Percentiles rank a stretch among this genome's conserved stretches.
These are phyloP conservation scores for Taphrina communis DNA, from an alignment of 1,139 yeast species.

Conservation along the genomic window DNA sequence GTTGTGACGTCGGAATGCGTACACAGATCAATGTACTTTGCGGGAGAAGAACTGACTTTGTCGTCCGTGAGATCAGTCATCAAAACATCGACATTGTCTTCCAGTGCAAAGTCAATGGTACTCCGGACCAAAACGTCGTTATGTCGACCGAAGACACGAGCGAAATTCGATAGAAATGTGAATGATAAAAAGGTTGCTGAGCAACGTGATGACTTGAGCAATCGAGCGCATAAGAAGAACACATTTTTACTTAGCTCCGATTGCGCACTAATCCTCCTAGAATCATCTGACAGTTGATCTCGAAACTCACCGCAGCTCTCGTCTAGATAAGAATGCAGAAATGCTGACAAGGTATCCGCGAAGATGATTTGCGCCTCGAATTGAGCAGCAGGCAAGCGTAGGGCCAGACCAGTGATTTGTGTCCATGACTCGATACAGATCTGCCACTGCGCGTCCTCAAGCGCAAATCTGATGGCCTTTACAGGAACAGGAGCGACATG, in stretches of 20 bases:
- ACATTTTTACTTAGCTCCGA: conserved; percentile 1
- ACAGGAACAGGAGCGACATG: conserved; percentile 4
- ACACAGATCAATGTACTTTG: neutral
- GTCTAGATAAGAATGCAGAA: conserved; percentile 10
- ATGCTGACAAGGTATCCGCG: neutral
- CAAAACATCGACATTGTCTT: neutral
- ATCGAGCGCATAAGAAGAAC: neutral
- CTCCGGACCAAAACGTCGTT: neutral
- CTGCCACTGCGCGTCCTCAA: conserved; percentile 17
- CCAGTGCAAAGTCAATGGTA: conserved; percentile 7
- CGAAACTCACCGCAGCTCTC: conserved; percentile 5
- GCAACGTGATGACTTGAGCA: neutral
- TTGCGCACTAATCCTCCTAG: conserved; percentile 1
- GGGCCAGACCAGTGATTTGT: neutral
- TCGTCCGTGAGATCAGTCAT: conserved; percentile 8
- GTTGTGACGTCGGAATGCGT: neutral
- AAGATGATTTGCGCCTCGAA: neutral
- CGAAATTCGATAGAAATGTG: neutral
- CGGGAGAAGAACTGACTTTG: neutral
- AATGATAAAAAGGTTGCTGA: neutral
- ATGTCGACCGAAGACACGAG: neutral
- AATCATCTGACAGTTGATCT: conserved; percentile 16
- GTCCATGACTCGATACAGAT: conserved; percentile 13
- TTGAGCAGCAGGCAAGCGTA: neutral
- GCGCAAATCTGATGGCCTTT: conserved; percentile 17